Evolutionary conservation across 345 rosid genomes (phyloP).

Genomic region (Aurinia saxatilis): DNA sequence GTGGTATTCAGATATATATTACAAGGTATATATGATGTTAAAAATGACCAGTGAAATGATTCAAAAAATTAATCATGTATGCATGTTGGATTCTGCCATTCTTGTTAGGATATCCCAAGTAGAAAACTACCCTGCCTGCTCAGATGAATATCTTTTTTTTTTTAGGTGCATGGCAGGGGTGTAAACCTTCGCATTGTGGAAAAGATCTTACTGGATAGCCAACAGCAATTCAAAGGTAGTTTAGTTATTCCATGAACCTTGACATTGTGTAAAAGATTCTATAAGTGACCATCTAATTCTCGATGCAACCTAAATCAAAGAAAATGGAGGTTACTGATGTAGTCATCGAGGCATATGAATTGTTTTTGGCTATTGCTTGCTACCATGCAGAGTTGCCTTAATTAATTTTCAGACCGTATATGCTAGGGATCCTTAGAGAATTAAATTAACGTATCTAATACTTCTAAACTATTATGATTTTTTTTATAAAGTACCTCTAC

Average conservation of each 20-base stretch:
- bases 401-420: neutral
- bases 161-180: slow-evolving; percentile 81
- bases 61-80: neutral
- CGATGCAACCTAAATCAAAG: neutral
- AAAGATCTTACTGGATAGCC: slow-evolving; percentile 57
- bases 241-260: slow-evolving; percentile 1
- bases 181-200: slow-evolving; percentile 67
- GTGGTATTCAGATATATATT: neutral
- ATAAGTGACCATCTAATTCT: neutral
- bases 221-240: slow-evolving; percentile 60
- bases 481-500: neutral
- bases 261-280: neutral
- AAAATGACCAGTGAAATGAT: neutral
- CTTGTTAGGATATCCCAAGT: slow-evolving; percentile 6
- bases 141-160: neutral
- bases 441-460: neutral
- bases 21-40: neutral
- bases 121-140: neutral
- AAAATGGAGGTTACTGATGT: neutral
- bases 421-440: neutral
- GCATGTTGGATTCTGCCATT: neutral
- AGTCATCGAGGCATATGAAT: slow-evolving; percentile 2
- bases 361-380: neutral
- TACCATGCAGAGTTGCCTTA: slow-evolving; percentile 1
- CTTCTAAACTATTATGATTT: too few species aligned